Base-by-base conservation (phyloP, 208 protist genomes). In the Leishmania arabica region DNA sequence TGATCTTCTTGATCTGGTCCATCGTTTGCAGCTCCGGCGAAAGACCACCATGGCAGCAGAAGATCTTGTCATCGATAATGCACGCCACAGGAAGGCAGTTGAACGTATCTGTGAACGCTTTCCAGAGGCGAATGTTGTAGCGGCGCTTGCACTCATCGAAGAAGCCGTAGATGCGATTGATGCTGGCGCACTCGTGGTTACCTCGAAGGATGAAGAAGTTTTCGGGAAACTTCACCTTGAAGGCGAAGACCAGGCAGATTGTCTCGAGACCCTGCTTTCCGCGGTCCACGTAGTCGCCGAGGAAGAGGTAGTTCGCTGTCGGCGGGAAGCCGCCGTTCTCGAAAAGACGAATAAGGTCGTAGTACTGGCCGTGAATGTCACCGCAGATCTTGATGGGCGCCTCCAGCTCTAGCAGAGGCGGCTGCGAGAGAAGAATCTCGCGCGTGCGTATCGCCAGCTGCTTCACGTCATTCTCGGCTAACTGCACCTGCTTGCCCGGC, bases 81-180 rank as follows among this genome's bases (percentile, higher is more conserved):
- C 99, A 99, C 8, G 98, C 98, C 65, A 99, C 95, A 60, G 99
- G 99, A 11, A 99, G 88, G 86, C 98, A 99, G 89, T 99, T 99
- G 90, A 99, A 99, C 37, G 95, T 99, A 87, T 99, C 99, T 19
- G 98, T 99, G 83, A 99, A 99, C 19, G 90, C 95, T 86, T 99
- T 99, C 99, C 99, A 99, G 17, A 99, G 92, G 70, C 98, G 99
- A 76, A 99, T 97, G 89, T 99, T 99, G 89, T 99, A 99, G 64
- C 99, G 93, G 15, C 98, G 95, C 90, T 99, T 99, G 93, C 99
- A 99, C 88, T 99, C 99, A 81, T 99, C 99, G 85, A 99, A 99
- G 89, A 99, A 99, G 62, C 99, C 99, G 88, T 99, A 99, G 79
- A 99, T 99, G 79, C 99, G 93, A 87, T 99, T 99, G 85, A 99